Conservation (phyloP, 2,329 filamentous ascomycete species). For the Penicillium sp. region DNA sequence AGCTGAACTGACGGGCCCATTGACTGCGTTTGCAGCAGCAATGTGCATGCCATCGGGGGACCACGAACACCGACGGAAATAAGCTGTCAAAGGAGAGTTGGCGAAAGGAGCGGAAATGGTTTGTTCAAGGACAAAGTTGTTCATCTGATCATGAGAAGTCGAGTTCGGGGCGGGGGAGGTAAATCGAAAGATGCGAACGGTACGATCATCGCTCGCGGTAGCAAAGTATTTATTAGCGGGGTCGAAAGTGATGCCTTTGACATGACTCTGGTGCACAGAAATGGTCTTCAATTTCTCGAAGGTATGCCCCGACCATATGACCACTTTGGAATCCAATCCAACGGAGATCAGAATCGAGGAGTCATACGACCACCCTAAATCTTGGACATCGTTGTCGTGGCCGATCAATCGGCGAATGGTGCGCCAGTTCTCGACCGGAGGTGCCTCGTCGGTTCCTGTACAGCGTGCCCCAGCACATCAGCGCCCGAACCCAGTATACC, state of each 20-base stretch:
- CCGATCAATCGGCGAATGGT: conserved; percentile 89
- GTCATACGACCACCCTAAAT: conserved; percentile 94
- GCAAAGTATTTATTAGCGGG: conserved; percentile 99
- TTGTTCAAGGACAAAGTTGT: conserved; percentile 94
- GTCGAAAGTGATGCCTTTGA: conserved; percentile 98
- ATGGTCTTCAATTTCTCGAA: conserved; percentile 97
- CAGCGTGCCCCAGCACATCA: conserved; percentile 9
- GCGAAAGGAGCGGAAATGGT: conserved; percentile 84
- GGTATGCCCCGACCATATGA: conserved; percentile 96
- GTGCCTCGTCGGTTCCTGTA: conserved; percentile 76
- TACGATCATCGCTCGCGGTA: conserved; percentile 93
- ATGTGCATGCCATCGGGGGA: conserved; percentile 97
- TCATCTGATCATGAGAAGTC: conserved; percentile 89
- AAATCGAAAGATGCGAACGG: conserved; percentile 95
- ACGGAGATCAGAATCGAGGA: conserved; percentile 95
- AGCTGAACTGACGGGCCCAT: conserved; percentile 94
- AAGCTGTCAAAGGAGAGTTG: conserved; percentile 90
- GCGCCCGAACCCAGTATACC: conserved; percentile 1
- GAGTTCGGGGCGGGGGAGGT: conserved; percentile 87
- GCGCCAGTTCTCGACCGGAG: conserved; percentile 96
- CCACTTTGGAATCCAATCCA: conserved; percentile 93
- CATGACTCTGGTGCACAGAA: conserved; percentile 89
- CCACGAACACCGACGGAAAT: conserved; percentile 96
- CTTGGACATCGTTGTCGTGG: conserved; percentile 98
- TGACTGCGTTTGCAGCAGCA: conserved; percentile 92